Evolutionary conservation across 805 yeast species (phyloP).

Genomic region (Zygotorulaspora danielsina): DNA sequence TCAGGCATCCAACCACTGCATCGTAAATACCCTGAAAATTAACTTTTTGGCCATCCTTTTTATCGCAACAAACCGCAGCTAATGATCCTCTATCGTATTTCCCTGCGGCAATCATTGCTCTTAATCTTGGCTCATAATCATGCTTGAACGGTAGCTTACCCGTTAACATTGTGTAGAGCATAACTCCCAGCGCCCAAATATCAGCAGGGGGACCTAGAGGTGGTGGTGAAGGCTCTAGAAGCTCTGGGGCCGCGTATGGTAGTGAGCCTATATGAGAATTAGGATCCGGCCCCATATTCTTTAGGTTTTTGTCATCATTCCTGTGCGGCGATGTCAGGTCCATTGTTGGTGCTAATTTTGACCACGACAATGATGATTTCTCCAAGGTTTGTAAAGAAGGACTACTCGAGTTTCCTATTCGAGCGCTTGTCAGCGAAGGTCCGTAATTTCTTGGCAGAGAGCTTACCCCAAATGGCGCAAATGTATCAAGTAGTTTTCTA

Average conservation of each 20-base stretch:
- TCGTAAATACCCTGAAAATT: conserved; percentile 25
- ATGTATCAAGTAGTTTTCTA: conserved; percentile 34
- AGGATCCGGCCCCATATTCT: conserved; percentile 36
- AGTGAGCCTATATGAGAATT: conserved; percentile 79
- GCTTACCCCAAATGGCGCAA: conserved; percentile 30
- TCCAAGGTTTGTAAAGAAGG: conserved; percentile 13
- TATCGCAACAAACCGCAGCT: conserved; percentile 38
- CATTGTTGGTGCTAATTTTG: conserved; percentile 12
- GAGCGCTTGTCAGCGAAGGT: conserved; percentile 27
- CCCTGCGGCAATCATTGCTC: conserved; percentile 67
- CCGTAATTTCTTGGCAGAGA: conserved; percentile 30
- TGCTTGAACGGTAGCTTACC: conserved; percentile 82
- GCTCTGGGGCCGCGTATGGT: conserved; percentile 91
- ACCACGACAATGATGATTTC: conserved; percentile 6
- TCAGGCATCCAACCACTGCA: conserved; percentile 52
- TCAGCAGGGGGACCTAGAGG: conserved; percentile 65
- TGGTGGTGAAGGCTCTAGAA: conserved; percentile 59
- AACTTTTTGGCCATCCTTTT: background rate
- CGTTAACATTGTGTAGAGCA: conserved; percentile 64
- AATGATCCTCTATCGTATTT: conserved; percentile 50
- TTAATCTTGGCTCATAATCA: conserved; percentile 72
- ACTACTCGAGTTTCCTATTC: conserved; percentile 11
- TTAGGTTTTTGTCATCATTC: conserved; percentile 1
- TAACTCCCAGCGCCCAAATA: conserved; percentile 87
- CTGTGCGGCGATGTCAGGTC: conserved; percentile 14